Conservation (phyloP, 768 basidiomycete species). For the Leucosporidium creatinivorum region DNA sequence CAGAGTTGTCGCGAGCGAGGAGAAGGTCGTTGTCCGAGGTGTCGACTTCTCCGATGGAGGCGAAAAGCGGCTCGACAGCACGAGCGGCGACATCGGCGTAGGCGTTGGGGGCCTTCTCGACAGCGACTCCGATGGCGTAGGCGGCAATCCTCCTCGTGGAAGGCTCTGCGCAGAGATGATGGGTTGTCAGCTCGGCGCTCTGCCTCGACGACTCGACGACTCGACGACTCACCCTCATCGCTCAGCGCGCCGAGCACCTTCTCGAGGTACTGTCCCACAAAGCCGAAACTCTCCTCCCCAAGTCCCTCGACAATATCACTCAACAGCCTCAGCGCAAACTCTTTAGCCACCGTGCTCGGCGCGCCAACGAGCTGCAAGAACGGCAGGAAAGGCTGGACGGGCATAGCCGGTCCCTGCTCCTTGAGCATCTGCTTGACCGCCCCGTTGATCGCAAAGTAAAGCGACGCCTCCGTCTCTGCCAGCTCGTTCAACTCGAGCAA, state of each 20-base stretch:
- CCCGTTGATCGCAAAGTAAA: neutral
- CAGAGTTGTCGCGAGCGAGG: neutral
- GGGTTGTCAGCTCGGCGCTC: neutral
- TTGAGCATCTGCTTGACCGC: neutral
- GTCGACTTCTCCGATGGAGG: neutral
- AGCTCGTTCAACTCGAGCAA: neutral
- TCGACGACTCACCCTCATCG: neutral
- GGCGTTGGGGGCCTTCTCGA: neutral
- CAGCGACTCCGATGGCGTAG: neutral
- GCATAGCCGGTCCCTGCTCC: neutral
- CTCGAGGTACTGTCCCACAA: neutral
- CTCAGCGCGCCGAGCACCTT: neutral
- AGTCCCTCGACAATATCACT: neutral
- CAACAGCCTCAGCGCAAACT: conserved; percentile 2
- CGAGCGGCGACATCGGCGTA: neutral
- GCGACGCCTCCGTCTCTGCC: neutral
- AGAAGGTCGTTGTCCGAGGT: neutral
- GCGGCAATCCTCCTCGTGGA: neutral
- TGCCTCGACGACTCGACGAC: too few relatives aligned
- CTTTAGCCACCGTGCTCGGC: neutral
- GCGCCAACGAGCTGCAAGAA: neutral
- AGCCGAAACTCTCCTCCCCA: neutral
- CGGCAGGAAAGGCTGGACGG: neutral
- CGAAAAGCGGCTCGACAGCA: conserved; percentile 6
- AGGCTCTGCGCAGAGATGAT: neutral